Evolutionary conservation across 1,284 basidiomycete species (phyloP), one percentile per base, ranked within the genome.

Genomic region (Moesziomyces sp.): DNA sequence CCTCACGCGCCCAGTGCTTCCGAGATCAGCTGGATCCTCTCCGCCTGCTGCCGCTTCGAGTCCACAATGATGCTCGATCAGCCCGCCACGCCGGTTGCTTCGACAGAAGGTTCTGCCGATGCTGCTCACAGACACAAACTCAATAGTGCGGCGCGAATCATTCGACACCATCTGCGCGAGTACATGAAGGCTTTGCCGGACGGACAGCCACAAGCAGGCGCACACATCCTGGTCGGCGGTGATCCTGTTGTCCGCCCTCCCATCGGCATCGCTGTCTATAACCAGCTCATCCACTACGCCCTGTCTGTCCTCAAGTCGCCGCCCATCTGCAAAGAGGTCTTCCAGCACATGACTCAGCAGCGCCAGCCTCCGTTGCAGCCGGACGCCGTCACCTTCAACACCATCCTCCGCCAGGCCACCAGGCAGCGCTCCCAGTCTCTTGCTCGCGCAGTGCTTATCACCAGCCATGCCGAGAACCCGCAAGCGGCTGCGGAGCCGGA

Each of bases 311-410:
- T 75, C 38, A 54, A 49, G 16, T 57, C 63, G 8, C 57, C 64
- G 1, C 50, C 64, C 18, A 53, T 62, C 21, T 75, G 73, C 58
- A 71, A 59, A 28, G 26, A 67, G 18, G 60, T 75, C 28, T 71
- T 75, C 28, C 53, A 64, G 49, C 67, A 75, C 38, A 67, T 75
- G 67, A 64, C 63, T 8, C 54, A 60, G 47, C 42, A 40, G 16
- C 67, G 73, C 10, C 55, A 63, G n/a, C 66, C 68, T 10, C 52
- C 59, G 1, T 46, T 75, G 11, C 47, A 61, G 30, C 73, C 73
- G 4, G 73, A 75, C 40, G 55, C 53, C 7, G 63, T 71, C 54
- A 75, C 73, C 5, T 58, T 67, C 73, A 71, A 75, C 60, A 71
- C 57, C 4, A 71, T 75, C 46, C 35, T 71, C 51, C 67, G 73